Percentiles rank a stretch among this genome's conserved stretches.
Conservation (phyloP, 2,329 filamentous ascomycete species). For the Emydomyces testavorans region DNA sequence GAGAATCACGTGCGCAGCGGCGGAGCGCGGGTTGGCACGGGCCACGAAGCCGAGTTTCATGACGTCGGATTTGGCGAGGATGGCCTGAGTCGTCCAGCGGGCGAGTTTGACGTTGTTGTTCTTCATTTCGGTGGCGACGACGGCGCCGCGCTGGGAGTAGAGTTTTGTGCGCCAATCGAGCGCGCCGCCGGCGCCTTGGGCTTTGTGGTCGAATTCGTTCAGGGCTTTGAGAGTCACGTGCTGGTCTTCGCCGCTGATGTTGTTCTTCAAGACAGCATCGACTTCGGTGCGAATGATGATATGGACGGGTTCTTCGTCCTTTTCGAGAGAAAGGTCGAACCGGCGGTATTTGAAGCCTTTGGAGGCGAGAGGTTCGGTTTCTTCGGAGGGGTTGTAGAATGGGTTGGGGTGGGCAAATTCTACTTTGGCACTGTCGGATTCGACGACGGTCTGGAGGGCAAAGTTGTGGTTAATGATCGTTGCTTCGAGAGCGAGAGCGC, state of each 20-base stretch:
- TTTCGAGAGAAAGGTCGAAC: conserved; percentile 86
- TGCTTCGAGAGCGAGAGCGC: conserved; percentile 84
- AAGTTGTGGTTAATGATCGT: conserved; percentile 99
- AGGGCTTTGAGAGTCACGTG: conserved; percentile 86
- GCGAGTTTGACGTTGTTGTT: conserved; percentile 99
- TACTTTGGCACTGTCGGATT: conserved; percentile 66
- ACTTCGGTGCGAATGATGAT: conserved; percentile 89
- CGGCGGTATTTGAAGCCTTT: conserved; percentile 98
- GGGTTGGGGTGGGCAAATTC: conserved; percentile 83
- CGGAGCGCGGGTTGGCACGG: conserved; percentile 78
- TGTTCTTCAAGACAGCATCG: conserved; percentile 92
- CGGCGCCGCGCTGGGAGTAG: conserved; percentile 84
- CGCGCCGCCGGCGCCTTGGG: conserved; percentile 84
- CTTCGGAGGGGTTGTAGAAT: conserved; percentile 90
- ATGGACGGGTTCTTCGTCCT: conserved; percentile 84
- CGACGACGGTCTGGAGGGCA: conserved; percentile 82
- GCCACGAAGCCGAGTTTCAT: conserved; percentile 99
- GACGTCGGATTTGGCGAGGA: conserved; percentile 89
- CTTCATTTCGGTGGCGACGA: conserved; percentile 99
- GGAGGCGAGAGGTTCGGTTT: conserved; percentile 84
- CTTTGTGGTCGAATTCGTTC: conserved; percentile 98
- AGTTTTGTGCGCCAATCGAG: conserved; percentile 97
- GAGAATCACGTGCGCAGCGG: conserved; percentile 87
- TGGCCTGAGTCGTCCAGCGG: conserved; percentile 92
- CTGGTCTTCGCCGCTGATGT: conserved; percentile 81